phyloP scores from a whole-genome alignment of 768 basidiomycete species.

The Hysterangium stoloniferum region DNA sequence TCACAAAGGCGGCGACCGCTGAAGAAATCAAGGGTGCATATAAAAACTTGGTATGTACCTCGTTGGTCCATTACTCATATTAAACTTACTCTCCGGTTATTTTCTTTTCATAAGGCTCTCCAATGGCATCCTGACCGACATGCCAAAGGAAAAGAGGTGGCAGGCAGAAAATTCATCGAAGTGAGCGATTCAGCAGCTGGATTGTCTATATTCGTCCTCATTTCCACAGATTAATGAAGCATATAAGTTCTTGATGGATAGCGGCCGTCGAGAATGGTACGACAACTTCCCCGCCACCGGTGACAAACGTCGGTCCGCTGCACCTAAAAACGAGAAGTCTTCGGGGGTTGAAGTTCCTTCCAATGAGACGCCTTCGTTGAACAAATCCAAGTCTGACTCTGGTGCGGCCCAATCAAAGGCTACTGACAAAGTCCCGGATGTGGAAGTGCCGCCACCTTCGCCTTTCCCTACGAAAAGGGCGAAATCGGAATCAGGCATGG shows the following conservation, averaged over 20 bases:
- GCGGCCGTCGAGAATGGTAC: slow-evolving; percentile 18
- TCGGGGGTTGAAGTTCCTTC: slow-evolving; percentile 8
- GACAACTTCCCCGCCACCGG: slow-evolving; percentile 8
- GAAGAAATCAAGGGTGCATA: slow-evolving; percentile 54
- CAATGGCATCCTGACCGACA: slow-evolving; percentile 67
- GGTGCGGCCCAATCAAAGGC: neutral
- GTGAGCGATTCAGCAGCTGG: slow-evolving; percentile 23
- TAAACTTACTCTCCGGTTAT: slow-evolving; percentile 13
- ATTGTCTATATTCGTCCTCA: neutral
- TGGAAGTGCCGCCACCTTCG: neutral
- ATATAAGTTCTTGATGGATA: slow-evolving; percentile 46
- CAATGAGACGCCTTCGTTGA: neutral
- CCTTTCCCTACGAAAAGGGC: neutral
- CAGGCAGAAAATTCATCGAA: slow-evolving; percentile 51
- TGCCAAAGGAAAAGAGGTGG: slow-evolving; percentile 39
- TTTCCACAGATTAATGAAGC: slow-evolving; percentile 42
- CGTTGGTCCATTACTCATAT: slow-evolving; percentile 19
- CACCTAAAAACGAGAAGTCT: slow-evolving; percentile 14
- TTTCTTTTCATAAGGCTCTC: slow-evolving; percentile 34
- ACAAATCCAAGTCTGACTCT: slow-evolving; percentile 6
- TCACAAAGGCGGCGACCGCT: slow-evolving; percentile 37
- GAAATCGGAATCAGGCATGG: slow-evolving; percentile 1
- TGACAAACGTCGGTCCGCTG: slow-evolving; percentile 17
- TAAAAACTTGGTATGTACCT: slow-evolving; percentile 45
- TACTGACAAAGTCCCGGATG: neutral